phyloP scores from a whole-genome alignment of 2,329 filamentous ascomycete genomes.

The Neoarthrinium moseri region DNA sequence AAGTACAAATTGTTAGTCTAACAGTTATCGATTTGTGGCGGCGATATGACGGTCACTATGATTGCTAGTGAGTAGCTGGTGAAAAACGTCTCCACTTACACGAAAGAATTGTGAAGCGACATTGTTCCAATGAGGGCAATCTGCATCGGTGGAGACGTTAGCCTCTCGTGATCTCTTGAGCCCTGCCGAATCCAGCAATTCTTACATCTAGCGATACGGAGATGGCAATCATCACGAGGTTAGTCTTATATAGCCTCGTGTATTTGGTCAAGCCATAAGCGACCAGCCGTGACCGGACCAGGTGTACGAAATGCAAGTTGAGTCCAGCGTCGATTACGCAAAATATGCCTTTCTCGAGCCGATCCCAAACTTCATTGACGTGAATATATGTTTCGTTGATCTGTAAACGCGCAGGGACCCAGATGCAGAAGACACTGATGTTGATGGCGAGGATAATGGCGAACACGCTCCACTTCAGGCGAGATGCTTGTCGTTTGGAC shows the following conservation, averaged over 20 bases:
- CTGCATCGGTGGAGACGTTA: not conserved
- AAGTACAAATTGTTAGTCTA: not conserved
- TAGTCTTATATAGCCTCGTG: slow-evolving; percentile 42
- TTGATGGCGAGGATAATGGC: slow-evolving; percentile 46
- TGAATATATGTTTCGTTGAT: slow-evolving; percentile 36
- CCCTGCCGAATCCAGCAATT: not conserved
- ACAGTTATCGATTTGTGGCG: not conserved
- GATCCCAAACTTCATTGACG: slow-evolving; percentile 52
- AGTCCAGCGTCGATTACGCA: slow-evolving; percentile 44
- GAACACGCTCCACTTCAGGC: slow-evolving; percentile 43
- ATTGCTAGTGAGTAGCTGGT: too few species aligned
- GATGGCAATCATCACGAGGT: slow-evolving; percentile 41
- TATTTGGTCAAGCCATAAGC: slow-evolving; percentile 48
- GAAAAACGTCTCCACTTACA: too few species aligned
- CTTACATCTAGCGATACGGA: slow-evolving; percentile 41
- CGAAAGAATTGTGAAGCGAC: slow-evolving; percentile 28
- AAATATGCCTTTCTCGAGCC: slow-evolving; percentile 50
- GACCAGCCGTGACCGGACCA: slow-evolving; percentile 42
- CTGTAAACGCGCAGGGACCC: slow-evolving; percentile 50
- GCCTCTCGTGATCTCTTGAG: not conserved
- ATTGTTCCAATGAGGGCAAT: slow-evolving; percentile 34
- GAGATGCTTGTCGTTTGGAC: slow-evolving; percentile 30
- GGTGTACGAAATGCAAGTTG: slow-evolving; percentile 49
- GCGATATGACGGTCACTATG: too few species aligned
- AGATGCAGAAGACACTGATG: slow-evolving; percentile 52